These are phyloP conservation scores for Arctium lappa DNA, from an alignment of 129 eudicot genomes.

Conservation along the genomic window DNA sequence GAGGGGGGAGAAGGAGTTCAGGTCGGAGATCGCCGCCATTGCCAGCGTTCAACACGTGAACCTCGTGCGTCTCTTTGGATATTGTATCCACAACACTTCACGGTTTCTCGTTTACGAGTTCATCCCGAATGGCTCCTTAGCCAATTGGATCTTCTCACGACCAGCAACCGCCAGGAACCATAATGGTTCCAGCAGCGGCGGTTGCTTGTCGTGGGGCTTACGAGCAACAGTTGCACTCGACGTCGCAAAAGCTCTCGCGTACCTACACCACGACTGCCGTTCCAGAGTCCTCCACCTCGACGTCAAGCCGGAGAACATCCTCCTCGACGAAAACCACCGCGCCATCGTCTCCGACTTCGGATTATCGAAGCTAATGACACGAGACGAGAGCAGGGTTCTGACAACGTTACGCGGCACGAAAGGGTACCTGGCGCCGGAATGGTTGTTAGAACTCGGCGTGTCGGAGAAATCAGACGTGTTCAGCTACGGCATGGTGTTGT, in stretches of 20 bases:
- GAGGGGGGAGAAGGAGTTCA: conserved; percentile 67
- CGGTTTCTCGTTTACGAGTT: conserved; percentile 66
- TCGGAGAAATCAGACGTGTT: conserved; percentile 78
- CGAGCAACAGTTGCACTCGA: conserved; percentile 60
- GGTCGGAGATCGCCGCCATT: conserved; percentile 81
- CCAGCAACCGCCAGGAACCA: not conserved
- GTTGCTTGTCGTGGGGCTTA: conserved; percentile 72
- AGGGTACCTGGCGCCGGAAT: conserved; percentile 91
- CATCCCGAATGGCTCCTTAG: conserved; percentile 66
- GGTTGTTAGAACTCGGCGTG: conserved; percentile 76
- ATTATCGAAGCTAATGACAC: conserved; percentile 64
- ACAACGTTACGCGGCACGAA: conserved; percentile 72
- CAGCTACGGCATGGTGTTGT: conserved; percentile 83
- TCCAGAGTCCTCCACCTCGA: conserved; percentile 77
- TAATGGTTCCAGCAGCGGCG: not conserved
- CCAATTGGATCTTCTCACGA: conserved; percentile 70
- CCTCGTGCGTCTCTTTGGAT: conserved; percentile 67
- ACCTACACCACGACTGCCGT: conserved; percentile 79
- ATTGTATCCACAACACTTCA: conserved; percentile 39
- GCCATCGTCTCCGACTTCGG: conserved; percentile 83
- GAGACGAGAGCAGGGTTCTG: conserved; percentile 60
- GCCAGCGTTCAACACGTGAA: conserved; percentile 86
- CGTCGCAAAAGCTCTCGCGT: conserved; percentile 80
- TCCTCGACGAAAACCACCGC: conserved; percentile 58
- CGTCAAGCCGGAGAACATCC: conserved; percentile 84